Conservation (phyloP, 768 basidiomycete species). For the Auricularia sp. region DNA sequence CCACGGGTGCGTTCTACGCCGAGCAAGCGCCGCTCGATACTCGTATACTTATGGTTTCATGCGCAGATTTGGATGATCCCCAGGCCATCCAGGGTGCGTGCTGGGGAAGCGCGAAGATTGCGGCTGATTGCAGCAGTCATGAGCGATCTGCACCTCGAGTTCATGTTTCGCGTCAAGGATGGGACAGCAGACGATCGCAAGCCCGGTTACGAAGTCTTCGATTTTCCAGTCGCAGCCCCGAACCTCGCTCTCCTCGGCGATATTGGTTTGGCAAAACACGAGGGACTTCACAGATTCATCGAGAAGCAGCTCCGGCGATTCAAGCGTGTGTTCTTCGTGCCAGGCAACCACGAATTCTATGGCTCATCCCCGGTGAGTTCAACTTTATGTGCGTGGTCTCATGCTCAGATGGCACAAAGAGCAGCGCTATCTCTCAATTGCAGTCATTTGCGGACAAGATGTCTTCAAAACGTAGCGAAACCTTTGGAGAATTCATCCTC, state of each 20-base stretch:
- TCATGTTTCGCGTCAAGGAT: slow-evolving; percentile 7
- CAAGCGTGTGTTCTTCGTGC: slow-evolving; percentile 24
- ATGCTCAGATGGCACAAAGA: not conserved
- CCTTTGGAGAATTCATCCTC: slow-evolving; percentile 22
- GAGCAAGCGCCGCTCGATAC: not conserved
- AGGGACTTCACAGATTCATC: slow-evolving; percentile 25
- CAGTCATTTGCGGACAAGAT: slow-evolving; percentile 8
- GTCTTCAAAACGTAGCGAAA: not conserved
- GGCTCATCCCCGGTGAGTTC: slow-evolving; percentile 3
- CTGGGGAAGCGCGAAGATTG: not conserved
- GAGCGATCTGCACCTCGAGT: slow-evolving; percentile 25
- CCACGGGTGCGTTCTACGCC: not conserved
- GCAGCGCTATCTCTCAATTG: slow-evolving; percentile 6
- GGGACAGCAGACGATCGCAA: not conserved
- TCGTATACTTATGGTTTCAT: not conserved
- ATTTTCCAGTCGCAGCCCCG: slow-evolving; percentile 19
- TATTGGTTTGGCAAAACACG: slow-evolving; percentile 25
- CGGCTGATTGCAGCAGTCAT: slow-evolving; percentile 10
- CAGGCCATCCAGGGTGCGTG: not conserved
- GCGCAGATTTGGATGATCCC: not conserved
- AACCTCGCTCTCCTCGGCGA: slow-evolving; percentile 29
- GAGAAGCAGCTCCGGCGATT: slow-evolving; percentile 21
- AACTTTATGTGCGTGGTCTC: not conserved
- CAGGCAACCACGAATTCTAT: slow-evolving; percentile 26
- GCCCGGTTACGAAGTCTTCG: slow-evolving; percentile 14